These are phyloP conservation scores for Penicillium polonicum DNA, from an alignment of 2,329 filamentous ascomycete genomes.

Conservation along the genomic window DNA sequence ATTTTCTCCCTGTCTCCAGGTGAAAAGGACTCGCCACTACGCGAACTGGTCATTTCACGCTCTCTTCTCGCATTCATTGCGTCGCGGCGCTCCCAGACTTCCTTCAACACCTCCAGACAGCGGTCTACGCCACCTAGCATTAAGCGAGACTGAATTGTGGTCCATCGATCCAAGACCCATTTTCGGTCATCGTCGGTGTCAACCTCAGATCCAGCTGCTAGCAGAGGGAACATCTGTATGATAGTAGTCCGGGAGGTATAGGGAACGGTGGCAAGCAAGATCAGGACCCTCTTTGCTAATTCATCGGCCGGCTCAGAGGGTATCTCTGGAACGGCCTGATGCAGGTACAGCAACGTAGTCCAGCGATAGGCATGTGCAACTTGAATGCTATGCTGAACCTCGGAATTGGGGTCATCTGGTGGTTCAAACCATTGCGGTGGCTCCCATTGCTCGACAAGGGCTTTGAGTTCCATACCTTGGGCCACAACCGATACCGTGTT, in stretches of 20 bases:
- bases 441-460: conserved; percentile 60
- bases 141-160: conserved; percentile 59
- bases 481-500: conserved; percentile 63
- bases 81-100: conserved; percentile 66
- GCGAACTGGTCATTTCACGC: not conserved
- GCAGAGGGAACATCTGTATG: conserved; percentile 68
- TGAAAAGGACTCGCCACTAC: not conserved
- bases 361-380: conserved; percentile 67
- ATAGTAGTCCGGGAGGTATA: conserved; percentile 62
- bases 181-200: conserved; percentile 58
- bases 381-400: conserved; percentile 63
- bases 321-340: conserved; percentile 67
- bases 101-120: conserved; percentile 62
- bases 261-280: conserved; percentile 63
- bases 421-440: conserved; percentile 58
- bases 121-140: conserved; percentile 68
- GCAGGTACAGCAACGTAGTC: conserved; percentile 65
- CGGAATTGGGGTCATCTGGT: conserved; percentile 63
- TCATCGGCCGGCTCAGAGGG: conserved; percentile 58
- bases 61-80: conserved; percentile 44
- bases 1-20: not conserved
- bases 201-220: conserved; percentile 66
- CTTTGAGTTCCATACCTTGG: conserved; percentile 62
- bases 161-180: conserved; percentile 65
- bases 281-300: conserved; percentile 62